Conservation (phyloP, 805 yeast species). For the Ogataea nakhonphanomensis region DNA sequence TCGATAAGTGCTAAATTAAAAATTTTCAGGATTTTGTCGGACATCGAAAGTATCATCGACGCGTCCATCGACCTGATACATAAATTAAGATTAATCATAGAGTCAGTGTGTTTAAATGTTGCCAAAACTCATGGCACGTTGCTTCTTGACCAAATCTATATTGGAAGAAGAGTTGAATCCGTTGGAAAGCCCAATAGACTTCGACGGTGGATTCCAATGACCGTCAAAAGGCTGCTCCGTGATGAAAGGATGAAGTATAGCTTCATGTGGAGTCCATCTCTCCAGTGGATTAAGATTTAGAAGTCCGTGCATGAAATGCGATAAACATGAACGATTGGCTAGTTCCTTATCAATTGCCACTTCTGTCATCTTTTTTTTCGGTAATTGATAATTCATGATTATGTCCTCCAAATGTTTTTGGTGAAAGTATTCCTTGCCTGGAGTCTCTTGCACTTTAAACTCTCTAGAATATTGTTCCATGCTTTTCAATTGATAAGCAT, state of each 20-base stretch:
- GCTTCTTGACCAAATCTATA: conserved; percentile 13
- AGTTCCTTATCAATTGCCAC: conserved; percentile 64
- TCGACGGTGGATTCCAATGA: conserved; percentile 48
- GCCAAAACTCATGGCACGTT: conserved; percentile 24
- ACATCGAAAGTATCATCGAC: conserved; percentile 1
- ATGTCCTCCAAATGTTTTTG: conserved; percentile 64
- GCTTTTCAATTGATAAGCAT: conserved; percentile 31
- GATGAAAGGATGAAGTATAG: conserved; percentile 85
- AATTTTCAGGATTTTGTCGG: conserved; percentile 8
- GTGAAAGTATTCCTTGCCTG: conserved; percentile 81
- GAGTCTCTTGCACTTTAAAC: conserved; percentile 59
- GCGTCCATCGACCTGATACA: conserved; percentile 11
- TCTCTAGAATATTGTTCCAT: conserved; percentile 49
- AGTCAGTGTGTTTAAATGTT: conserved; percentile 1
- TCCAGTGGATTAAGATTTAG: conserved; percentile 86
- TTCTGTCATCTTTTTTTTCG: conserved; percentile 53
- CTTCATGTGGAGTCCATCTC: conserved; percentile 97
- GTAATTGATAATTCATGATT: conserved; percentile 68
- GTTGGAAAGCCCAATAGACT: conserved; percentile 5
- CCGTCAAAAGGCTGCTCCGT: conserved; percentile 56
- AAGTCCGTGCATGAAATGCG: conserved; percentile 76
- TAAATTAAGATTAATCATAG: background rate
- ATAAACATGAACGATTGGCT: conserved; percentile 63
- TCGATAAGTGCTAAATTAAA: conserved; percentile 3
- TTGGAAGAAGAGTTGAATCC: conserved; percentile 9